Evolutionary conservation across 1,284 basidiomycete species (phyloP).

Genomic region (Cutaneotrichosporon mucoides): DNA sequence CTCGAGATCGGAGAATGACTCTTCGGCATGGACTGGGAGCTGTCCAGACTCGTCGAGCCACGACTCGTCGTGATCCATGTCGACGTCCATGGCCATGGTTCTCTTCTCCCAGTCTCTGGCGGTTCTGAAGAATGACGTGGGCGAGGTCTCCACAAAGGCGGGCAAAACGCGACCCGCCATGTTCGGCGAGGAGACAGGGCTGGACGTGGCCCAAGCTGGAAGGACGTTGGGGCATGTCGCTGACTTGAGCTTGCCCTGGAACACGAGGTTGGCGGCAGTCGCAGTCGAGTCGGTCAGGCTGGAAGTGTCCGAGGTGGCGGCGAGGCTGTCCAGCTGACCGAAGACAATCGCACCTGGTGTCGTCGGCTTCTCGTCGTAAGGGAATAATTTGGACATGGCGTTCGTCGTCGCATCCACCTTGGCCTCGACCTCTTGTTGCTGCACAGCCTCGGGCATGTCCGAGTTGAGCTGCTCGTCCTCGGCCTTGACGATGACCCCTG

Average conservation of each 20-base stretch:
- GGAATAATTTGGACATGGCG: constrained; percentile 41
- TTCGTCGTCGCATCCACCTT: constrained; percentile 43
- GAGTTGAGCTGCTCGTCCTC: constrained; percentile 23
- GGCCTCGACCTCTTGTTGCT: constrained; percentile 21
- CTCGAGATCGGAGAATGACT: constrained; percentile 37
- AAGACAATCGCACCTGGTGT: constrained; percentile 6
- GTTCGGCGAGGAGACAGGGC: constrained; percentile 37
- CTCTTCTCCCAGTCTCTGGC: constrained; percentile 17
- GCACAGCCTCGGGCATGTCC: constrained; percentile 34
- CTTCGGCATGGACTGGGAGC: constrained; percentile 42
- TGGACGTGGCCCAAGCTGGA: constrained; percentile 33
- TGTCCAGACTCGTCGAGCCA: constrained; percentile 43
- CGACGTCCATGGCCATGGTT: constrained; percentile 26
- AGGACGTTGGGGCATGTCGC: constrained; percentile 27
- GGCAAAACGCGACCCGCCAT: constrained; percentile 13
- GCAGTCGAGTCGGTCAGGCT: constrained; percentile 25
- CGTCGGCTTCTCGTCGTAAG: constrained; percentile 15
- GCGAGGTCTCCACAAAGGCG: constrained; percentile 25
- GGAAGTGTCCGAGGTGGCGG: constrained; percentile 25
- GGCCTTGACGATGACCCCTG: constrained; percentile 31
- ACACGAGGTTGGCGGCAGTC: constrained; percentile 16
- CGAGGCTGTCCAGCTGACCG: constrained; percentile 28
- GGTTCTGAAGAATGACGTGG: constrained; percentile 25
- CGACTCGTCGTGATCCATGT: constrained; percentile 28
- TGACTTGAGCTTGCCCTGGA: constrained; percentile 29